Evolutionary conservation across 129 eudicot species (phyloP).

Genomic region (Logfia minima): DNA sequence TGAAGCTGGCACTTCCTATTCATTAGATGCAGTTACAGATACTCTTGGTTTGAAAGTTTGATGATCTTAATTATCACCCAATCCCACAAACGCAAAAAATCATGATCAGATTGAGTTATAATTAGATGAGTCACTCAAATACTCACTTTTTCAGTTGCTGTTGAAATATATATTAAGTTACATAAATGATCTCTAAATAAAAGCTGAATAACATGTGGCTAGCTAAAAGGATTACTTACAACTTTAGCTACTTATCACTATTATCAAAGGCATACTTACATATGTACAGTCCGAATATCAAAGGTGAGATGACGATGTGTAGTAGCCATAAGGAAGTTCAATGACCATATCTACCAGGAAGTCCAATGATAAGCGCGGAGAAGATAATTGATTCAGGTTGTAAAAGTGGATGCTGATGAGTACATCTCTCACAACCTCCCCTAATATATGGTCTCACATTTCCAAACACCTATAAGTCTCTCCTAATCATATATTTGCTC

Average conservation of each 20-base stretch:
- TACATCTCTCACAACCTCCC: not conserved
- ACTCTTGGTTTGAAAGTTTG: not conserved
- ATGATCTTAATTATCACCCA: not conserved
- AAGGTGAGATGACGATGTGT: not conserved
- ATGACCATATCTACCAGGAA: not conserved
- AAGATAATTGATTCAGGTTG: not conserved
- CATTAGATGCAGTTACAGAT: not conserved
- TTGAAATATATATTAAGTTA: not conserved
- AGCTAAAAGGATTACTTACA: not conserved
- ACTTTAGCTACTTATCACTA: not conserved
- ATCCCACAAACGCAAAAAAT: not conserved
- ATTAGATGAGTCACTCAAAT: not conserved
- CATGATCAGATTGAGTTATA: not conserved
- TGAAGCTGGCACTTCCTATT: not conserved
- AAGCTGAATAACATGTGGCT: not conserved
- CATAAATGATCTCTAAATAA: not conserved
- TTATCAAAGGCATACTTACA: not conserved
- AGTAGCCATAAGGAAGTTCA: not conserved
- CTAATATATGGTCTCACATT: not conserved
- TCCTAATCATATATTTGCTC: not conserved
- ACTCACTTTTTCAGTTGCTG: not conserved
- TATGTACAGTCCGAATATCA: not conserved
- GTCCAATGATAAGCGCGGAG: not conserved
- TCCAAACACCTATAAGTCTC: constrained; percentile 16
- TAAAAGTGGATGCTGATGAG: not conserved